Evolutionary conservation across 116 monocot species (phyloP).

Genomic region (Trichopus zeylanicus): DNA sequence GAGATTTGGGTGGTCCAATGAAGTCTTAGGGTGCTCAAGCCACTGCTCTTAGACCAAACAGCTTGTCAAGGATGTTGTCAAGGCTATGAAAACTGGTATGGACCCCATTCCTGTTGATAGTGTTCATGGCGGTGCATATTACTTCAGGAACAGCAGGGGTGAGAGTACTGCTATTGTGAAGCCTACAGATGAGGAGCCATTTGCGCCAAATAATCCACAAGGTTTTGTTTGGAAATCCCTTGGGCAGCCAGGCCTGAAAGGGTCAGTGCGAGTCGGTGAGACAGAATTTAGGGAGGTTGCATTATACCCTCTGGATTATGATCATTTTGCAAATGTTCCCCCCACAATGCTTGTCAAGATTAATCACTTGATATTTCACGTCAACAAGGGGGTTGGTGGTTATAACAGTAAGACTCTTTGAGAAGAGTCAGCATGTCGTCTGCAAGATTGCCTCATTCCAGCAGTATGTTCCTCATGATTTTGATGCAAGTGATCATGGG

Average conservation of each 20-base stretch:
- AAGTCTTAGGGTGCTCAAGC: conserved; percentile 60
- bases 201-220: conserved; percentile 93
- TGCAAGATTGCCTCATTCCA: conserved; percentile 94
- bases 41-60: conserved; percentile 38
- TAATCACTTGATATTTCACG: conserved; percentile 65
- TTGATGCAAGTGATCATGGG: conserved; percentile 88
- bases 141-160: conserved; percentile 61
- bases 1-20: conserved; percentile 52
- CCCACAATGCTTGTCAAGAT: conserved; percentile 81
- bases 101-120: conserved; percentile 62
- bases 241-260: conserved; percentile 81
- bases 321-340: conserved; percentile 83
- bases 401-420: conserved; percentile 16
- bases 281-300: conserved; percentile 91
- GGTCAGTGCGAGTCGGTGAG: conserved; percentile 95
- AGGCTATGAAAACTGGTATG: conserved; percentile 61
- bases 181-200: conserved; percentile 90
- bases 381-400: conserved; percentile 42
- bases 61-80: conserved; percentile 62
- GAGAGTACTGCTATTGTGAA: conserved; percentile 75
- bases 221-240: conserved; percentile 77
- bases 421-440: conserved; percentile 12
- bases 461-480: conserved; percentile 81
- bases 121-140: conserved; percentile 88
- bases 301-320: conserved; percentile 72